Base-by-base conservation (phyloP, 495 filamentous ascomycete genomes). In the Viridothelium virens region DNA sequence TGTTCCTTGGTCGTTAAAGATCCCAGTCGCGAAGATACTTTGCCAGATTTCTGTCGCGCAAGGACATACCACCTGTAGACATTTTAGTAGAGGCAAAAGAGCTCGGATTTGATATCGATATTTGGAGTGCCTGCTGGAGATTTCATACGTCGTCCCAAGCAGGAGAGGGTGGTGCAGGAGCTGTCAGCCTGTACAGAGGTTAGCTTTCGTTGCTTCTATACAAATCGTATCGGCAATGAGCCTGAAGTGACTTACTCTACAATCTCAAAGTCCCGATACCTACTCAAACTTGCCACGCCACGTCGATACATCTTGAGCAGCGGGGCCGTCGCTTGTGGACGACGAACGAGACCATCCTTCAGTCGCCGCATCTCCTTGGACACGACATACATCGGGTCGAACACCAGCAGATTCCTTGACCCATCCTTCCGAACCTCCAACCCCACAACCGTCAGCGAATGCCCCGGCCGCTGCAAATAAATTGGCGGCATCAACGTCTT, bases 371-470 rank as follows among this genome's bases (percentile, higher is more conserved):
- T 83, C 5, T 77, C 82, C 2, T 81, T 77, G 1, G 89, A 83
- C 41, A 91, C 88, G 61, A 86, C 84, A 73, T 90, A 93, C 78
- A 89, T 89, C 1, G 94, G 91, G 75, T 97, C 94, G 70, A 96
- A 96, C 25, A 96, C 88, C 2, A 98, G 77, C 9, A 98, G 76
- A 68, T 90, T 88, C 62, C 83, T 81, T 38, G 77, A 76, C 38
- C 91, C 91, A 66, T 87, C 82, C 39, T 74, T 79, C 9, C 81
- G 82, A 36, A 82, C 80, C 72, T 97, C 92, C 46, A 96, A 82
- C 0, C 94, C 94, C 63, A 98, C 80, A 50, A 97, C 92, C 1
- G 92, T 97, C 78, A 96, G 81, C 3, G 92, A 96, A 72, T 98
- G 94, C 5, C 92, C 92, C 63, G 84, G 82, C 69, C 95, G 90